Percentiles rank a stretch among this genome's conserved stretches.
phyloP scores from a whole-genome alignment of 2,329 filamentous ascomycete genomes.

The Curvularia sp. region DNA sequence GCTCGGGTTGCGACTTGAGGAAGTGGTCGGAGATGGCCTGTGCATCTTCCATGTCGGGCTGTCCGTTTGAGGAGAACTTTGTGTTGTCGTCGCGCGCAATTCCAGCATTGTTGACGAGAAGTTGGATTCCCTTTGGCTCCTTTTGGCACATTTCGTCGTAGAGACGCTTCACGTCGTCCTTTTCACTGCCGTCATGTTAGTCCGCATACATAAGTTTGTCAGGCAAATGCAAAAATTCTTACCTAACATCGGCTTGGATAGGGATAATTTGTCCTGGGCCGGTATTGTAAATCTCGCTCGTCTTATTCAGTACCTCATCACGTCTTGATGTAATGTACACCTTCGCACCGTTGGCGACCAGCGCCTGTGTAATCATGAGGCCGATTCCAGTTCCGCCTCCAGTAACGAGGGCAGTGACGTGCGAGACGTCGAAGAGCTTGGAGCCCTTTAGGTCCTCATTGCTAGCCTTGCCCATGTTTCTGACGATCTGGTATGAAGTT shows the following conservation, averaged over 20 bases:
- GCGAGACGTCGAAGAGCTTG: slow-evolving; percentile 56
- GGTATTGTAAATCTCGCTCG: slow-evolving; percentile 56
- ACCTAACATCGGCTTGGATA: slow-evolving; percentile 39
- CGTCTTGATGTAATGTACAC: slow-evolving; percentile 48
- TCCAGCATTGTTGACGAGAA: slow-evolving; percentile 64
- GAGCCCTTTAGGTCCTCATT: slow-evolving; percentile 53
- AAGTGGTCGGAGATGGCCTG: slow-evolving; percentile 61
- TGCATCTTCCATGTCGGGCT: slow-evolving; percentile 58
- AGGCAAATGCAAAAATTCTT: slow-evolving; percentile 13
- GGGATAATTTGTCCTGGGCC: slow-evolving; percentile 59
- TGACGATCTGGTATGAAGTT: slow-evolving; percentile 30
- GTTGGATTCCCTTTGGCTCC: slow-evolving; percentile 61
- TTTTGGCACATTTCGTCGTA: slow-evolving; percentile 53
- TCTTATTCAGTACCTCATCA: slow-evolving; percentile 48
- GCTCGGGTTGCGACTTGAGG: slow-evolving; percentile 55
- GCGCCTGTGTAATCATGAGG: slow-evolving; percentile 70
- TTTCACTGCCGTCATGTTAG: slow-evolving; percentile 48
- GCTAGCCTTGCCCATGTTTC: slow-evolving; percentile 48
- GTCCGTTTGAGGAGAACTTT: slow-evolving; percentile 57
- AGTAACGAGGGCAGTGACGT: slow-evolving; percentile 56
- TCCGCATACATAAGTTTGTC: not conserved
- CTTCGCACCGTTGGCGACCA: slow-evolving; percentile 68
- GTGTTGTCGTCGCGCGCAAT: slow-evolving; percentile 62
- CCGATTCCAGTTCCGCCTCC: slow-evolving; percentile 59
- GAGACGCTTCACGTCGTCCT: slow-evolving; percentile 56